Conservation (phyloP, 805 yeast genomes). For the Nakazawaea ishiwadae region DNA sequence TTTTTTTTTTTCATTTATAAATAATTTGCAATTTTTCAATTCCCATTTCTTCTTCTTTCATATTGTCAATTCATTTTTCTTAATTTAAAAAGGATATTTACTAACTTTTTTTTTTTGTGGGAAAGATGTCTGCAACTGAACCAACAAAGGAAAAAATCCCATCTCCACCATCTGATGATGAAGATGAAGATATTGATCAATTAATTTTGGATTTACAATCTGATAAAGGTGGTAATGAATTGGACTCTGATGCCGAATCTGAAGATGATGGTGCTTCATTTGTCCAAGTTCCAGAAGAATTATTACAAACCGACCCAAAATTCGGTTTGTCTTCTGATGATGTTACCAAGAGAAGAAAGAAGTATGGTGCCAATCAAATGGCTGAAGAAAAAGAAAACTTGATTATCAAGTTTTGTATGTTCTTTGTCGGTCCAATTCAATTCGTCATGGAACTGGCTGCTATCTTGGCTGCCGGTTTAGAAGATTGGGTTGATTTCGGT, state of each 20-base stretch:
- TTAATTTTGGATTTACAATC: slow-evolving; percentile 77
- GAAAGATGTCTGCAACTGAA: slow-evolving; percentile 18
- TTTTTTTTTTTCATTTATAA: too few species aligned
- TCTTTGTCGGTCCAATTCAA: slow-evolving; percentile 93
- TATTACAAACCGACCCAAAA: slow-evolving; percentile 76
- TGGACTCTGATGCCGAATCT: slow-evolving; percentile 44
- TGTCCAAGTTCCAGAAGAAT: slow-evolving; percentile 82
- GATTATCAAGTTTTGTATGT: slow-evolving; percentile 74
- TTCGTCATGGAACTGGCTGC: slow-evolving; percentile 98
- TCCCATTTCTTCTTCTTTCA: neutral
- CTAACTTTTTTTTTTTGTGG: neutral
- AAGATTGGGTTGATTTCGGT: slow-evolving; percentile 99
- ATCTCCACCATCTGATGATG: slow-evolving; percentile 27
- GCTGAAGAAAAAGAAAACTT: slow-evolving; percentile 82
- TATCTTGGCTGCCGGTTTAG: slow-evolving; percentile 89
- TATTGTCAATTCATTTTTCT: neutral
- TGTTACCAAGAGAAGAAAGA: slow-evolving; percentile 80
- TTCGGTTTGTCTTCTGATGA: slow-evolving; percentile 76
- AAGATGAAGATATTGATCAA: slow-evolving; percentile 65
- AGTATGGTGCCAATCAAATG: slow-evolving; percentile 87
- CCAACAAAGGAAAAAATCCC: slow-evolving; percentile 24
- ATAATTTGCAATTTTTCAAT: neutral
- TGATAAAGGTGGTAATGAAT: slow-evolving; percentile 45
- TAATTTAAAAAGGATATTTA: too few species aligned
- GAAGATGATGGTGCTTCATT: slow-evolving; percentile 48